These are phyloP conservation scores for Cordyceps militaris DNA, from an alignment of 2,329 filamentous ascomycete genomes.

Conservation along the genomic window DNA sequence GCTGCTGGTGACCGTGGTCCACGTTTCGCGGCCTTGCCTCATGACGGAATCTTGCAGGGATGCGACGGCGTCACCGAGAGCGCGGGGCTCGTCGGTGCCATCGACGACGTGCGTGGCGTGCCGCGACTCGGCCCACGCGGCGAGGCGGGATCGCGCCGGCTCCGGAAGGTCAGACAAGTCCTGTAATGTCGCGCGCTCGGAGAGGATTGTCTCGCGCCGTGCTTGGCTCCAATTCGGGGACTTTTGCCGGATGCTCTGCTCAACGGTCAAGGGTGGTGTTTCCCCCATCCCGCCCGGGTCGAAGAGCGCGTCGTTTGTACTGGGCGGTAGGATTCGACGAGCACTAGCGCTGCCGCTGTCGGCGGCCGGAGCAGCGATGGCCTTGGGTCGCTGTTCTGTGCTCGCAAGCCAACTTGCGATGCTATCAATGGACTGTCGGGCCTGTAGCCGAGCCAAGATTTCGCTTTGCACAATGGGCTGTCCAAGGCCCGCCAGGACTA, in stretches of 20 bases:
- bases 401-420: slow-evolving; percentile 48
- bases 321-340: not conserved
- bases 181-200: not conserved
- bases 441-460: slow-evolving; percentile 44
- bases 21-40: not conserved
- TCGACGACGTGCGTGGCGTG: not conserved
- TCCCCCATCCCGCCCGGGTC: not conserved
- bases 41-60: not conserved
- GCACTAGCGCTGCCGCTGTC: not conserved
- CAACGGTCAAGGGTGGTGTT: not conserved
- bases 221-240: not conserved
- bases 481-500: slow-evolving; percentile 46
- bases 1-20: slow-evolving; percentile 38
- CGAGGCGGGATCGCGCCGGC: not conserved
- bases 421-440: slow-evolving; percentile 45
- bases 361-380: not conserved
- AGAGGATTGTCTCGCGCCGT: not conserved
- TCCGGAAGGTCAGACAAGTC: not conserved
- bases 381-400: not conserved
- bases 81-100: slow-evolving; percentile 33
- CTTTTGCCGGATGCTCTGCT: not conserved
- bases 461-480: slow-evolving; percentile 46
- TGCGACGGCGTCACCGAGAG: slow-evolving; percentile 41
- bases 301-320: not conserved
- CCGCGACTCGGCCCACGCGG: not conserved